phyloP scores from a whole-genome alignment of 352 stramenopile genomes.

The Vaucheria bursata region DNA sequence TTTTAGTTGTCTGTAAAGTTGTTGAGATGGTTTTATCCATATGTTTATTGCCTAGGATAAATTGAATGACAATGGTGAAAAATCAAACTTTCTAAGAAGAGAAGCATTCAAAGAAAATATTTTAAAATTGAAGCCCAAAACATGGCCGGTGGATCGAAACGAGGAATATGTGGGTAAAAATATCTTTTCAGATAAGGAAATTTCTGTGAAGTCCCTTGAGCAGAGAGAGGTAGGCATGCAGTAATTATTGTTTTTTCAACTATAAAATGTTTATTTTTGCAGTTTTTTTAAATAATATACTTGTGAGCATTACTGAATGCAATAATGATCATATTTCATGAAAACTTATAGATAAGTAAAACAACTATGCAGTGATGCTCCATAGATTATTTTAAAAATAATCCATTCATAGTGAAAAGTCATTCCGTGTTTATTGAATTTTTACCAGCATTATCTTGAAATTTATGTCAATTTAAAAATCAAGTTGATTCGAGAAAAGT shows the following conservation, averaged over 20 bases:
- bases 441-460: no score
- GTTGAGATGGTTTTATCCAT: not conserved
- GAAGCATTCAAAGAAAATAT: slow-evolving; percentile 3
- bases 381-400: no score
- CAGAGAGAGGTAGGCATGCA: not conserved
- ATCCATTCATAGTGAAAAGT: no score
- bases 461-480: no score
- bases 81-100: not conserved
- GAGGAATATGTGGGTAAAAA: not conserved
- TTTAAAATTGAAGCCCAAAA: not conserved
- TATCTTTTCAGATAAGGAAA: not conserved
- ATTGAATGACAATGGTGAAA: not conserved
- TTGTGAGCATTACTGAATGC: not conserved
- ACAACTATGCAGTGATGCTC: no score
- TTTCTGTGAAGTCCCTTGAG: not conserved
- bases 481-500: no score
- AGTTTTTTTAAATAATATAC: not conserved
- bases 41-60: not conserved
- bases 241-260: not conserved
- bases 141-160: not conserved
- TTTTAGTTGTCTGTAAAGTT: not conserved
- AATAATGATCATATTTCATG: not conserved
- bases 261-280: not conserved
- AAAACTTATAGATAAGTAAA: no score
- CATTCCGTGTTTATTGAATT: no score